Base-by-base conservation (phyloP, 768 basidiomycete genomes). In the Rossbeevera mucosa region DNA sequence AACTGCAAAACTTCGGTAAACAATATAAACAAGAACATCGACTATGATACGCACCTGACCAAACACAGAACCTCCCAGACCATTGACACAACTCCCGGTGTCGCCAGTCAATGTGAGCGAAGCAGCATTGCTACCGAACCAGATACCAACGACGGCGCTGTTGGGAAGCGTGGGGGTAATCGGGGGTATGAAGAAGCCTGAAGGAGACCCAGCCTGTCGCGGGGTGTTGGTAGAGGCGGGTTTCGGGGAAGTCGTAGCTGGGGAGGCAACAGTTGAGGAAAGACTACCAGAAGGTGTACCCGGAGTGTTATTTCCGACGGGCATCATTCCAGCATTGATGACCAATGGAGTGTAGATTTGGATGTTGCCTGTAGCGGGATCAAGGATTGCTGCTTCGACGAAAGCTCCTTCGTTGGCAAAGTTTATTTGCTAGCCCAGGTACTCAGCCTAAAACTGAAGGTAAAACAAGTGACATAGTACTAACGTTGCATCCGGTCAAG, bases 311-410 rank as follows among this genome's bases (percentile, higher is more conserved):
- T 54, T 55, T 20, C 49, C 62, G 18, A 54, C 28, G 22, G 63
- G 50, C 7, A 20, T 46, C 64, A 65, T 65, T n/a, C 64, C 64
- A 1, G 59, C 56, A 47, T 65, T 65, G 49, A 65, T 67, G 18
- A 65, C 64, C n/a, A 65, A 65, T 20, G 64, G 64, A 44, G 4
- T 64, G 22, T 65, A 65, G 12, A 67, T 65, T 25, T 67, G 56
- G 21, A 65, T 60, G 18, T 30, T 41, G 16, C 64, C 65, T 14
- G 64, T 67, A 4, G 63, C 54, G 3, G 65, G 65, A 51, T 67
- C 64, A 13, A 67, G 55, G 28, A 65, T 67, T n/a, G 58, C 65
- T 1, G 65, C 64, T 42, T 65, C 64, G 4, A 67, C 64, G 20
- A 65, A 65, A 30, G 24, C 42, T 0, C 64, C 64, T 47, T 65